Base-by-base conservation (phyloP, 73 alveolate genomes). In the Paramecium tetraurelia region DNA sequence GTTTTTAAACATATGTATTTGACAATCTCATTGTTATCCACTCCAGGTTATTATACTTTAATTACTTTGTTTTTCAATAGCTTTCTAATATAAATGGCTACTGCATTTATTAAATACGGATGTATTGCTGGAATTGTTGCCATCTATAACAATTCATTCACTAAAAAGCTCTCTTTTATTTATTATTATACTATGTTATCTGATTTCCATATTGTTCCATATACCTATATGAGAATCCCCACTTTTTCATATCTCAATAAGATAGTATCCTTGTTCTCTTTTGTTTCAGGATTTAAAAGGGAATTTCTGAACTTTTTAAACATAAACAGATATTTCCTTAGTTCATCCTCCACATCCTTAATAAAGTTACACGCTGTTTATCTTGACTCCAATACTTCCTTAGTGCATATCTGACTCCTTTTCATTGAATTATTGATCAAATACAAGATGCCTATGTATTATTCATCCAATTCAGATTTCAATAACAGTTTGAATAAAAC, bases 71-170 rank as follows among this genome's bases (percentile, higher is more conserved):
- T 89, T 29, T 89, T 57, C 35, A 89, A 85, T 29, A 89, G 50
- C 29, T 71, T 70, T 89, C 94, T 89, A 11, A 72, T 71, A 72
- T 71, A 89, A 12, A 70, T 35, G 48, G 89, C 71, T 2, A 89
- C 36, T 41, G 85, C 84, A 14, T 77, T 83, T 5, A 89, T 27
- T 69, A 89, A 89, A 89, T 44, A 70, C 24, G 94, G 94, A 44
- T 89, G 90, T n/a, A 80, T 80, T 44, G 90, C 90, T 43, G 90
- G 90, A 44, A 80, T 43, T 3, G 75, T 80, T n/a, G 75, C 90
- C 57, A 80, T 31, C 8, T 21, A 41, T 16, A 80, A 36, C 7
- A 80, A 46, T 80, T 80, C 90, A 44, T 22, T 80, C 8, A 80
- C 57, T 9, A 80, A 20, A 41, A 80, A 80, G 18, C 57, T 33